Base-by-base conservation (phyloP, 768 basidiomycete genomes). In the Panus rudis region DNA sequence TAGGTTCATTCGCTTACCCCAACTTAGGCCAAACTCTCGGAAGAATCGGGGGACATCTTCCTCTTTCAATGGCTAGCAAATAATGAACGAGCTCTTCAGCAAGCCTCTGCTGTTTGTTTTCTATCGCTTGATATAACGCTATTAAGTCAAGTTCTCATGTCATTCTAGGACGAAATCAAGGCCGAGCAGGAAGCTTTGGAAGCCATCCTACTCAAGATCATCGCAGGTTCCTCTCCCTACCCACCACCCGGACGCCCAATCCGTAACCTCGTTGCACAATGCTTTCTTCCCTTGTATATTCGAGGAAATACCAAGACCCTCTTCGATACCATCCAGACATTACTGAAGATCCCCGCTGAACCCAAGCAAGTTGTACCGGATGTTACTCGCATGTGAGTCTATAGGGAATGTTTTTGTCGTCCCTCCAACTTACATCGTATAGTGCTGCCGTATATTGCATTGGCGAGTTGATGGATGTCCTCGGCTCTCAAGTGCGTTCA, bases 201-300 rank as follows among this genome's bases (percentile, higher is more conserved):
- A 54, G 66, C 71, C 6, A 68, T 70, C 0, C 63, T 92, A 30
- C 63, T 89, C 49, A 84, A 84, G 53, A 66, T 91, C 38, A 65
- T 91, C 16, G 68, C 78, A 13, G 78, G 79, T 2, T 67, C 77
- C 0, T 69, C 78, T 6, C 72, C 71, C 10, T 84, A 81, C 52
- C 89, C 92, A n/a, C 62, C 73, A 22, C 93, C 94, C 1, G 94
- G 94, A 33, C 82, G 92, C 8, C 89, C 90, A 2, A 65, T 92
- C 32, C 77, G 94, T 30, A 82, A 84, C 45, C 68, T 90, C 4
- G 76, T 85, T 37, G 78, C 85, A 7, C 70, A 87, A 70, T 92
- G 90, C 54, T 64, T 97, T 35, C 62, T 88, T 32, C 59, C 68
- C 17, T 50, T 94, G 13, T 92, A 92, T 63, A 74, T 71, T 25